phyloP scores from a whole-genome alignment of 2,329 filamentous ascomycete genomes.

The Blastomyces silverae region DNA sequence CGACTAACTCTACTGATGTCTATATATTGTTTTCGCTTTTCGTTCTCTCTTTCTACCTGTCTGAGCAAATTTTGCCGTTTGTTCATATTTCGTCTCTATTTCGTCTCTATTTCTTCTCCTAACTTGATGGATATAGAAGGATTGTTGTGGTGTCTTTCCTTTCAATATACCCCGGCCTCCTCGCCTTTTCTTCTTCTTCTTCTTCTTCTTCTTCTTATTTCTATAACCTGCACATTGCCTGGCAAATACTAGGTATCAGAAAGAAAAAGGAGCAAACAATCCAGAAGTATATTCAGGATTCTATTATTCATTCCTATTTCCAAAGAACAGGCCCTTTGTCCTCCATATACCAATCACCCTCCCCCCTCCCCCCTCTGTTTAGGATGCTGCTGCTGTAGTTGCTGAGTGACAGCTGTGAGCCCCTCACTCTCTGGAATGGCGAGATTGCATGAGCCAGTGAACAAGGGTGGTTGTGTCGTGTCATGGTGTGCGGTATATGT shows the following conservation, averaged over 20 bases:
- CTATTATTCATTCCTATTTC: neutral
- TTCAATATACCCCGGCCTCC: neutral
- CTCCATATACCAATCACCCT: neutral
- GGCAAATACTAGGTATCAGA: neutral
- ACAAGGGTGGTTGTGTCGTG: neutral
- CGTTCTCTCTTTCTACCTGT: neutral
- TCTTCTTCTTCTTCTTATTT: too few species aligned
- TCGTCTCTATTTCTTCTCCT: neutral
- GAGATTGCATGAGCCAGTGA: neutral
- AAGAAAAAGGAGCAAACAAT: neutral
- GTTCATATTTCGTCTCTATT: too few species aligned
- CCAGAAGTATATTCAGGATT: too few species aligned
- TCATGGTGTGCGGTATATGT: neutral
- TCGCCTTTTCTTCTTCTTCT: neutral
- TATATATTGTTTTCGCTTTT: neutral
- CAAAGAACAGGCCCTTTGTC: too few species aligned
- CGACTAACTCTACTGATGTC: slow-evolving; percentile 9
- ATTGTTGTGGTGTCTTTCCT: neutral
- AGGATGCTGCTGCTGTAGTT: neutral
- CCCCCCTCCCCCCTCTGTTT: neutral
- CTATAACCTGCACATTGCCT: neutral
- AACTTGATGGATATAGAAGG: neutral
- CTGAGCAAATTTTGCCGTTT: too few species aligned
- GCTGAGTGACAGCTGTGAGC: neutral
- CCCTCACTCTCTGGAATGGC: neutral